Percentiles rank a stretch among this genome's conserved stretches.
These are phyloP conservation scores for Trametes villosa DNA, from an alignment of 768 basidiomycete species.

Conservation along the genomic window DNA sequence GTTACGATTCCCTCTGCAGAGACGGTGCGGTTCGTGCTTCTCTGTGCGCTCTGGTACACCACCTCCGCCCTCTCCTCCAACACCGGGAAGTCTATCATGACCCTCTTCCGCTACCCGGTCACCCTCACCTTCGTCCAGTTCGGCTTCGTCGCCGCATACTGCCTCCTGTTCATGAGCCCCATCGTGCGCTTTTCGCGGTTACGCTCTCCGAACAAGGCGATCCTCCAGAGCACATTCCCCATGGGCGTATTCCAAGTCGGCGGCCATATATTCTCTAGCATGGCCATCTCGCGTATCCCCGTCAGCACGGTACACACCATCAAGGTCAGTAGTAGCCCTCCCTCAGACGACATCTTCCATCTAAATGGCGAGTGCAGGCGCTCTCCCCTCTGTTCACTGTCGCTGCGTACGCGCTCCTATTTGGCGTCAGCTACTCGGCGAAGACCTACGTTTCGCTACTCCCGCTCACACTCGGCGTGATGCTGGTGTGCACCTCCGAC, in stretches of 20 bases:
- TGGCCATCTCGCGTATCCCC: conserved; percentile 94
- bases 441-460: conserved; percentile 92
- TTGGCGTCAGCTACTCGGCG: conserved; percentile 90
- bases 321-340: conserved; percentile 64
- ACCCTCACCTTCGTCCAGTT: conserved; percentile 99
- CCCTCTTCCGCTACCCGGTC: conserved; percentile 90
- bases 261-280: conserved; percentile 96
- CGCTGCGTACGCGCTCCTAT: conserved; percentile 90
- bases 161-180: conserved; percentile 83
- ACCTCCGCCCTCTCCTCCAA: conserved; percentile 94
- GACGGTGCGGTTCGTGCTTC: conserved; percentile 64
- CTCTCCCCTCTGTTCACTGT: conserved; percentile 97
- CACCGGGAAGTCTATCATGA: conserved; percentile 95
- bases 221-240: conserved; percentile 80
- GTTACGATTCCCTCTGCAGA: conserved; percentile 33
- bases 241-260: conserved; percentile 99
- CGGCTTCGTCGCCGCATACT: conserved; percentile 89
- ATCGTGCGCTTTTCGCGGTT: conserved; percentile 66
- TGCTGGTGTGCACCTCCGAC: conserved; percentile 96
- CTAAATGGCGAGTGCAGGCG: conserved; percentile 57
- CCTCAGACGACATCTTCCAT: neutral
- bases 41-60: conserved; percentile 92
- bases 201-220: conserved; percentile 70
- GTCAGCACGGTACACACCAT: conserved; percentile 99
- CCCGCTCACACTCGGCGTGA: conserved; percentile 95